Percentiles rank a stretch among this genome's conserved stretches.
Evolutionary conservation across 2,329 filamentous ascomycete species (phyloP).

Genomic region (Penicillium sp.): DNA sequence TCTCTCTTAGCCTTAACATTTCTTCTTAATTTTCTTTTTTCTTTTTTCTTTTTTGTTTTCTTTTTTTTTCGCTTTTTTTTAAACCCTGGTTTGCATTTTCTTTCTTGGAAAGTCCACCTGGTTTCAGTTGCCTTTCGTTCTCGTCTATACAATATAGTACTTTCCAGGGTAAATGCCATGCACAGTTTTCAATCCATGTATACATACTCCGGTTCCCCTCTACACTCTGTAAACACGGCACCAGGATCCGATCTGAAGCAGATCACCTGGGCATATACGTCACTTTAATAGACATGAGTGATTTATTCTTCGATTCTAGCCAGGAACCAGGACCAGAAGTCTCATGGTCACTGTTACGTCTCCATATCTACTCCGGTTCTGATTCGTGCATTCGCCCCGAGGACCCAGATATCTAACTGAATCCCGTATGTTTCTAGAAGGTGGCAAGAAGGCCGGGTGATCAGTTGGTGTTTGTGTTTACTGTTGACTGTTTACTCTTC

Average conservation of each 20-base stretch:
- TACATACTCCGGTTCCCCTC: too few relatives aligned
- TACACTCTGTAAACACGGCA: not conserved
- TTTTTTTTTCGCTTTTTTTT: not conserved
- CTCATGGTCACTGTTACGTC: conserved; percentile 3
- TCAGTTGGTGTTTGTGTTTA: not conserved
- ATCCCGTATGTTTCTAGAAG: conserved; percentile 26
- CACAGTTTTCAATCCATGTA: too few relatives aligned
- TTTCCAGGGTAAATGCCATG: not conserved
- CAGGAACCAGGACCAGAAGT: not conserved
- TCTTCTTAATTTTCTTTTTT: not conserved
- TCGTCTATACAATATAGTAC: not conserved
- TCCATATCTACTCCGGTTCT: not conserved
- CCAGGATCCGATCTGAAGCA: not conserved
- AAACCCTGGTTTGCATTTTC: not conserved
- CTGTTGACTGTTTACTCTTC: not conserved
- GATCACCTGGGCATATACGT: not conserved
- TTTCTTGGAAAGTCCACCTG: not conserved
- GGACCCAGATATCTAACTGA: conserved; percentile 13
- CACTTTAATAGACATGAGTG: not conserved
- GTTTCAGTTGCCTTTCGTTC: conserved; percentile 5
- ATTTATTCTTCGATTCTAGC: conserved; percentile 1
- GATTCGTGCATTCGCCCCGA: conserved; percentile 12
- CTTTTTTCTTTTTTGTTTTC: not conserved
- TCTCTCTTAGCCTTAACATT: not conserved
- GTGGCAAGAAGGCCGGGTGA: conserved; percentile 21